Base-by-base conservation (phyloP, 1,284 basidiomycete species). In the Apiotrichum laibachii region DNA sequence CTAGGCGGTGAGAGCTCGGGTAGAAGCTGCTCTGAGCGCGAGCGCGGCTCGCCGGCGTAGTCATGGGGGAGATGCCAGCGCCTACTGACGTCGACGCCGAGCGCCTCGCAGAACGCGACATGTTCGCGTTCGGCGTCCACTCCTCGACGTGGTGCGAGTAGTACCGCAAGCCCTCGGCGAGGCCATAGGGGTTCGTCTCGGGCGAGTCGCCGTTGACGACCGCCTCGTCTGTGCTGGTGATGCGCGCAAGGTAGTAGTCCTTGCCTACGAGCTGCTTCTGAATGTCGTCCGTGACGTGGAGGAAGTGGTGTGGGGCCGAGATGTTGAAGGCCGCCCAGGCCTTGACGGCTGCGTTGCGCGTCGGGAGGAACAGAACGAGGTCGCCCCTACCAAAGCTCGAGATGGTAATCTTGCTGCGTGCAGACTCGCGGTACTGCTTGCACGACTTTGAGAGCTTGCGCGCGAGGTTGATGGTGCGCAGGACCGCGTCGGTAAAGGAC, bases 241-340 rank as follows among this genome's bases (percentile, higher is more conserved):
- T 95, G 62, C 92, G 83, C 8, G 92, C 93, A 15, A 97, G 90
- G 69, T 94, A 90, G 90, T 92, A 96, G 78, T 96, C 93, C 49
- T 90, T 83, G 19, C 85, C 86, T 75, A 88, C 88, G 56, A 92
- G 80, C 72, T 93, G 89, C 68, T 94, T 90, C 12, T 87, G 88
- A 43, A 98, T 82, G 65, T 87, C 84, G 1, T 88, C 89, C 0
- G 86, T 88, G 8, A 91, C 88, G 71, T 92, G 86, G 47, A 99
- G 84, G 81, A 99, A 99, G 78, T 95, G 95, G 79, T 98, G 95
- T 39, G 95, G 95, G 77, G 92, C 94, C 8, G 90, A 92, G 9
- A 96, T 88, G 77, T 96, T 96, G 79, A 96, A 96, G 18, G 92
- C 93, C n/a, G 93, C 93, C 92, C 92, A 97, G 0, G 91, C 89